Conservation (phyloP, 139 green algal genomes). For the Dunaliella primolecta region DNA sequence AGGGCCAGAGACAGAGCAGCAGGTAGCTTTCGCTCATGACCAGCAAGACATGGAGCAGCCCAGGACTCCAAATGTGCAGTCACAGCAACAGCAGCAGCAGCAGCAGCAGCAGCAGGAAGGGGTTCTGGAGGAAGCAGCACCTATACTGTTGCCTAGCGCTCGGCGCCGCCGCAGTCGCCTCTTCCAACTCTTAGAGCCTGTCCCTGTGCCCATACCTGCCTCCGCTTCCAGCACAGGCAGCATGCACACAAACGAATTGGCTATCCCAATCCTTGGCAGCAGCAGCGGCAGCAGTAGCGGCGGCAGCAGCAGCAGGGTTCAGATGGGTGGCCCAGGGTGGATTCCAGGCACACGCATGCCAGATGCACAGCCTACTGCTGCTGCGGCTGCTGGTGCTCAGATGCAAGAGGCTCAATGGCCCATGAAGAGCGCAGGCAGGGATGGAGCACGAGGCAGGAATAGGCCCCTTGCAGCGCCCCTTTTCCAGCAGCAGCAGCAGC, state of each 20-base stretch:
- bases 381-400: too few relatives aligned
- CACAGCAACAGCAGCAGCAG: background rate
- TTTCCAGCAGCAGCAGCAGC: slow-evolving; percentile 7
- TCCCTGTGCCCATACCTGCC: background rate
- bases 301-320: background rate
- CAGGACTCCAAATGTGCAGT: too few relatives aligned
- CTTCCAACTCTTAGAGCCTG: background rate
- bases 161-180: background rate
- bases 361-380: too few relatives aligned
- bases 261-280: background rate
- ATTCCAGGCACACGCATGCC: too few relatives aligned
- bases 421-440: too few relatives aligned
- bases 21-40: too few relatives aligned
- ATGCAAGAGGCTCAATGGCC: too few relatives aligned
- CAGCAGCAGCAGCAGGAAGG: background rate
- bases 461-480: too few relatives aligned
- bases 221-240: background rate
- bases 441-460: too few relatives aligned
- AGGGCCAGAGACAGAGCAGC: too few relatives aligned
- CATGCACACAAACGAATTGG: background rate
- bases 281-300: background rate
- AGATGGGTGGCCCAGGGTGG: too few relatives aligned
- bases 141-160: background rate
- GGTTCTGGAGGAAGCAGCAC: background rate
- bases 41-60: background rate